Conservation (phyloP, 148 eudicot genomes). For the Nyssa sinensis region DNA sequence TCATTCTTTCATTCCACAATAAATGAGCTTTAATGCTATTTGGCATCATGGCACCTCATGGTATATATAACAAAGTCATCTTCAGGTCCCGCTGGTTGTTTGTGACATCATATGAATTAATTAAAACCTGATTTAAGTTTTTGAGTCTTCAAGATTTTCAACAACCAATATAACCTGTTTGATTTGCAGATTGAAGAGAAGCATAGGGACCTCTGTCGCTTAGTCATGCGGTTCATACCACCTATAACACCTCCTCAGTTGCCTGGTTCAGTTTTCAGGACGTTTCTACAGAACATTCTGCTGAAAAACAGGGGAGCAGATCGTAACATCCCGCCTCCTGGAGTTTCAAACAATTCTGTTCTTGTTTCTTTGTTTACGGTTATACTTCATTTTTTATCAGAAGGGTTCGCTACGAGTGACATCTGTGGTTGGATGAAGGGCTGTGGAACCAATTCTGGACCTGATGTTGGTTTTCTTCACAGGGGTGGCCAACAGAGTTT, state of each 20-base stretch:
- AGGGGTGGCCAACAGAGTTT: constrained; percentile 87
- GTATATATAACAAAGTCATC: no score
- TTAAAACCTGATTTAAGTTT: not conserved
- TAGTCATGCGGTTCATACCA: constrained; percentile 84
- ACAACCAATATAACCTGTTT: constrained; percentile 3
- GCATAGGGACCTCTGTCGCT: constrained; percentile 84
- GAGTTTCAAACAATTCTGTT: constrained; percentile 72
- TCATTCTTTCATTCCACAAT: not conserved
- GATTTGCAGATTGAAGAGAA: constrained; percentile 89
- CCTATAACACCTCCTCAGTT: constrained; percentile 76
- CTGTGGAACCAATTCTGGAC: constrained; percentile 37
- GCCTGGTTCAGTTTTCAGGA: constrained; percentile 88
- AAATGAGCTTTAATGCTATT: not conserved
- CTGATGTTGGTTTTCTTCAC: constrained; percentile 72
- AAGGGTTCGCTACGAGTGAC: constrained; percentile 68
- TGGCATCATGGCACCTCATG: not conserved
- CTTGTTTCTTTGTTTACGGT: constrained; percentile 81
- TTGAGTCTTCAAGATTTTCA: not conserved
- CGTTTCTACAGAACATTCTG: constrained; percentile 73
- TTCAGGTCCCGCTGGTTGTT: no score
- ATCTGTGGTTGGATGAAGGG: constrained; percentile 62
- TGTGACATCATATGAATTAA: no score
- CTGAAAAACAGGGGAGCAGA: constrained; percentile 77
- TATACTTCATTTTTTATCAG: constrained; percentile 81
- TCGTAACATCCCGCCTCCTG: constrained; percentile 66